A percentile compares a stretch with the other conserved stretches of the same genome.
Evolutionary conservation across 305 asterid genomes (phyloP).

Genomic region (Fraxinus nigra): DNA sequence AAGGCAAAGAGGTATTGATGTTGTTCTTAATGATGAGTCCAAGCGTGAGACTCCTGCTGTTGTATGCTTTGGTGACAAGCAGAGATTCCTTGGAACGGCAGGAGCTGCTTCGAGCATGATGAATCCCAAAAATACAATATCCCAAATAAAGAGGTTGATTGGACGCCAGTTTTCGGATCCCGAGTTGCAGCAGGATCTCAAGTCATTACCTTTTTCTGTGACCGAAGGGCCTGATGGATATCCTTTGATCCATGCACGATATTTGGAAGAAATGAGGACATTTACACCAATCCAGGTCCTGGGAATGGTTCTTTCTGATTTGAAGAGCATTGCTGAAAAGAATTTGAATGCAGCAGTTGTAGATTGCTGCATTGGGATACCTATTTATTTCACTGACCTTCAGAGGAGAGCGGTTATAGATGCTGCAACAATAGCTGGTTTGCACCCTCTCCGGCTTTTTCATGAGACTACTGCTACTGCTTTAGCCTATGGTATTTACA

Average conservation of each 20-base stretch:
- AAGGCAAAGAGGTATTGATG: conserved; percentile 90
- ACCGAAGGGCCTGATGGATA: conserved; percentile 91
- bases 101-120: conserved; percentile 96
- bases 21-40: conserved; percentile 89
- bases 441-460: conserved; percentile 80
- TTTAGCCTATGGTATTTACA: conserved; percentile 88
- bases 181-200: conserved; percentile 72
- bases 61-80: conserved; percentile 89
- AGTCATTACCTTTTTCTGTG: conserved; percentile 63
- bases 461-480: conserved; percentile 98
- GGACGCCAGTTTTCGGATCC: conserved; percentile 86
- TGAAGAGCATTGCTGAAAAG: conserved; percentile 80
- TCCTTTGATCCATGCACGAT: conserved; percentile 73
- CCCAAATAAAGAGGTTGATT: conserved; percentile 77
- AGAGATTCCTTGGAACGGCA: conserved; percentile 90
- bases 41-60: conserved; percentile 89
- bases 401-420: conserved; percentile 91
- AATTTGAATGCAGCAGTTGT: conserved; percentile 81
- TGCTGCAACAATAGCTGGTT: conserved; percentile 91
- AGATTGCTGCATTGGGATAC: conserved; percentile 93
- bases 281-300: conserved; percentile 83
- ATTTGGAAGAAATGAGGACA: conserved; percentile 74
- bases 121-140: conserved; percentile 91
- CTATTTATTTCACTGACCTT: conserved; percentile 80
- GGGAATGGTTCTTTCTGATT: conserved; percentile 79